Base-by-base conservation (phyloP, 192 early-diverging fungal genomes). In the Backusella mclennaniae region DNA sequence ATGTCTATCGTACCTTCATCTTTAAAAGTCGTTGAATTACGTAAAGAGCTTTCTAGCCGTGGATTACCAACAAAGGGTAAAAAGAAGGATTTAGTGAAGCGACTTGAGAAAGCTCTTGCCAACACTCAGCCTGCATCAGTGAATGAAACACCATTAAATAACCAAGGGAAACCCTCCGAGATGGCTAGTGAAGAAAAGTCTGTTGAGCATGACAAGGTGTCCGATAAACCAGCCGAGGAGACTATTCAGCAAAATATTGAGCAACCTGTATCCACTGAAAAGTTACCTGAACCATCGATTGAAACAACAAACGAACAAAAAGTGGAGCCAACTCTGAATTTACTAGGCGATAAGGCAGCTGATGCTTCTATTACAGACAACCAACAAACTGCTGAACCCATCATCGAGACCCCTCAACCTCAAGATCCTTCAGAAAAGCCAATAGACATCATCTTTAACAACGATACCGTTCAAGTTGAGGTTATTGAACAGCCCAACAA, bases 81-180 rank as follows among this genome's bases (percentile, higher is more conserved):
- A 63, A 93, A 92, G 73, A 88, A 89, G 59, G 92, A 90, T 8
- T 73, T 93, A n/a, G 83, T 92, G 11, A 75, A 87, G 53, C 87
- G 92, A 21, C 81, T 93, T 6, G 83, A 87, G 56, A 86, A 89
- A 71, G 89, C 87, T 1, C 69, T 91, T 63, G 56, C 56, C 26
- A 12, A 63, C 8, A 23, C 23, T 8, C 23, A 26, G 4, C 56
- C 23, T 29, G 12, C 23, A 63, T 56, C 21, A 6, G 46, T 49
- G 9, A 29, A 63, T 29, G 56, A 29, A 23, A 29, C 21, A 63
- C 6, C 3, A 29, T 23, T 9, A 56, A 56, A 56, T 56, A 8
- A 56, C n/a, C 53, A 39, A 63, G 56, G 26, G 26, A 63, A 63
- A 63, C 56, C 21, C 12, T 26, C 56, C 56, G 56, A 63, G 56